phyloP scores from a whole-genome alignment of 1,284 basidiomycete species.

The Pisolithus thermaeus region DNA sequence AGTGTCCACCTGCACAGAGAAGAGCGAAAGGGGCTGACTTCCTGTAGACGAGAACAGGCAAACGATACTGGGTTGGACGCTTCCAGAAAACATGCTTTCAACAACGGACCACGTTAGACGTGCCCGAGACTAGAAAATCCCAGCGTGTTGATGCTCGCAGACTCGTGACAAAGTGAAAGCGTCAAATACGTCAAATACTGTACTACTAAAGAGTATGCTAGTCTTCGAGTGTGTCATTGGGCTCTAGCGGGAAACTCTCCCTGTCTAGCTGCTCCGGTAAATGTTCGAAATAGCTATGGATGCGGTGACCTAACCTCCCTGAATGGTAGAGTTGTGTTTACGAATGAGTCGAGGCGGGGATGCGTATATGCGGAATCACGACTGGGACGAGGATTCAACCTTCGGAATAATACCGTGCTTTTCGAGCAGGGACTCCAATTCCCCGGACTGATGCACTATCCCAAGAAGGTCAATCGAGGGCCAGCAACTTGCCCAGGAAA shows the following conservation, averaged over 20 bases:
- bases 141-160: no score
- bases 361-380: not conserved
- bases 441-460: slow-evolving; percentile 93
- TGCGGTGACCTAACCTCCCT: not conserved
- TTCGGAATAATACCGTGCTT: slow-evolving; percentile 64
- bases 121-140: not conserved
- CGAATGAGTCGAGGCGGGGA: not conserved
- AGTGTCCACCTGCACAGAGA: slow-evolving; percentile 45
- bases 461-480: slow-evolving; percentile 1
- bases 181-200: no score
- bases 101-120: not conserved
- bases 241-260: not conserved
- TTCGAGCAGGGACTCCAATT: slow-evolving; percentile 80
- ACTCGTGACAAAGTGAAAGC: no score
- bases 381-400: slow-evolving; percentile 9
- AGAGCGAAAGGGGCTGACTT: slow-evolving; percentile 58
- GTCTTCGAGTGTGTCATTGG: no score
- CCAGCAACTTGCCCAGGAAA: not conserved
- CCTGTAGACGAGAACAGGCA: slow-evolving; percentile 78
- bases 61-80: slow-evolving; percentile 59
- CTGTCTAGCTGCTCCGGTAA: not conserved
- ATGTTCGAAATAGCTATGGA: not conserved
- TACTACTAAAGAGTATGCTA: no score
- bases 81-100: slow-evolving; percentile 44
- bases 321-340: no score